Evolutionary conservation across 2,329 filamentous ascomycete species (phyloP).

Genomic region (Trichoderma sp.): DNA sequence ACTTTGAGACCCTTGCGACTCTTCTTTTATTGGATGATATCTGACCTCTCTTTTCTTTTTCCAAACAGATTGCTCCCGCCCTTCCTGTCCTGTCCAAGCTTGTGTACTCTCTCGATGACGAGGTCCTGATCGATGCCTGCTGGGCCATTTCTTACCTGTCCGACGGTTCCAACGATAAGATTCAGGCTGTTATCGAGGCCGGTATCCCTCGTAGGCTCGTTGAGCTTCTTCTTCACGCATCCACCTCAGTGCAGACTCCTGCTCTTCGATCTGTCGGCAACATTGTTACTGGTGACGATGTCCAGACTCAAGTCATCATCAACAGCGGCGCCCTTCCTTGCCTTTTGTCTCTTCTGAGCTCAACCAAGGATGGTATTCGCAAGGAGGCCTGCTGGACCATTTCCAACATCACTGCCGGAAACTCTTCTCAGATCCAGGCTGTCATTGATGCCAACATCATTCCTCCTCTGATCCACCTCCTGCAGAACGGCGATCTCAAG

Average conservation of each 20-base stretch:
- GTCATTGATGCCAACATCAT: slow-evolving; percentile 98
- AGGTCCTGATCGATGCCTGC: slow-evolving; percentile 97
- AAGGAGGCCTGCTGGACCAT: slow-evolving; percentile 99
- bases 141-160: slow-evolving; percentile 99
- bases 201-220: slow-evolving; percentile 95
- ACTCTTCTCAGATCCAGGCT: slow-evolving; percentile 95
- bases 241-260: slow-evolving; percentile 96
- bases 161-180: slow-evolving; percentile 98
- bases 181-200: slow-evolving; percentile 97
- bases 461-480: slow-evolving; percentile 90
- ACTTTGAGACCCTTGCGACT: no score
- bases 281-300: slow-evolving; percentile 97
- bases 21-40: slow-evolving; percentile 20
- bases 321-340: slow-evolving; percentile 94
- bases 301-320: slow-evolving; percentile 99
- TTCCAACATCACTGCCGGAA: slow-evolving; percentile 97
- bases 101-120: slow-evolving; percentile 97
- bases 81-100: slow-evolving; percentile 95
- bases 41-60: not conserved
- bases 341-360: slow-evolving; percentile 90
- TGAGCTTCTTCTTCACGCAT: slow-evolving; percentile 96
- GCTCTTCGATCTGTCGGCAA: slow-evolving; percentile 97
- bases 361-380: slow-evolving; percentile 96
- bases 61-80: slow-evolving; percentile 82
- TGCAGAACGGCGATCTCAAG: slow-evolving; percentile 97